A percentile compares a stretch with the other conserved stretches of the same genome.
These are phyloP conservation scores for Fusarium tanahbumbuense DNA, from an alignment of 2,329 filamentous ascomycete species.

Conservation along the genomic window DNA sequence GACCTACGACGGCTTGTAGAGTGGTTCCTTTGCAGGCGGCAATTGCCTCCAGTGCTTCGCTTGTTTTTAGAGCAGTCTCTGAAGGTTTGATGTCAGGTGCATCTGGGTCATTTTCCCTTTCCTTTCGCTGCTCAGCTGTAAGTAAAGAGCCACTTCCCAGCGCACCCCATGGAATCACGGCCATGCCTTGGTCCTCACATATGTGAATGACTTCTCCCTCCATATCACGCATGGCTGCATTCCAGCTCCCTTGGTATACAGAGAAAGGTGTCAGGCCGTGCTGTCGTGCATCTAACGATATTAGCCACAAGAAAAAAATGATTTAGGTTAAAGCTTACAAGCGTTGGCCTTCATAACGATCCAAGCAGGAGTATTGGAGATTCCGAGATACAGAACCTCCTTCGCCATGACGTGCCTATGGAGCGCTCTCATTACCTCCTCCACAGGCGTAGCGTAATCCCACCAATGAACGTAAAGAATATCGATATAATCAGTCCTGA, in stretches of 20 bases:
- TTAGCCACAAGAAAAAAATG: background rate
- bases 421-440: background rate
- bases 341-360: background rate
- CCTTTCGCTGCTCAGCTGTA: background rate
- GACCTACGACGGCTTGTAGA: conserved; percentile 18
- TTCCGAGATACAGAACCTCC: background rate
- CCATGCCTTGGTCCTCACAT: conserved; percentile 54
- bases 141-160: conserved; percentile 16
- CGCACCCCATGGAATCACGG: conserved; percentile 57
- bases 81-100: background rate
- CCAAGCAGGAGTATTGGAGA: background rate
- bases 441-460: background rate
- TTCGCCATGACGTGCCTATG: background rate
- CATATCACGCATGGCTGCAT: conserved; percentile 43
- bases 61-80: background rate
- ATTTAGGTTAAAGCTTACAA: background rate
- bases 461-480: background rate
- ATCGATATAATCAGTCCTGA: background rate
- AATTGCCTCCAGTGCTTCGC: background rate
- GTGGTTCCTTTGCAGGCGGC: background rate
- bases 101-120: background rate
- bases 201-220: conserved; percentile 51
- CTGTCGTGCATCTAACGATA: conserved; percentile 36
- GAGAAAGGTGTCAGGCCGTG: conserved; percentile 45
- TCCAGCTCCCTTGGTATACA: conserved; percentile 50